Base-by-base conservation (phyloP, 176 grass and related monocot genomes). In the Triticum aestivum region DNA sequence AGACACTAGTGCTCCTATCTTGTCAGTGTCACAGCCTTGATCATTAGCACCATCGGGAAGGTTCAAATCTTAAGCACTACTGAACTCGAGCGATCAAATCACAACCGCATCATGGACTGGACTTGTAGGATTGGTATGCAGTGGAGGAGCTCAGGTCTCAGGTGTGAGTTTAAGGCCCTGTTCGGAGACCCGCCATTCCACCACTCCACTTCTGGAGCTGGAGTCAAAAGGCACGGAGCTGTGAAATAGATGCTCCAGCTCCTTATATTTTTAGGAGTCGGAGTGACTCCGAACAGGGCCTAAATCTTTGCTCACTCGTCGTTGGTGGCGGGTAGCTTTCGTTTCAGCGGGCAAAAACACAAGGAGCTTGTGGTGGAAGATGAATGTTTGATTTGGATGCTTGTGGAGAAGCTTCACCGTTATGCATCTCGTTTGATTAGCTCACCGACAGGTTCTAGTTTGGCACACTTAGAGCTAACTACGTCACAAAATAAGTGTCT, bases 291-390 rank as follows among this genome's bases (percentile, higher is more conserved):
- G 4, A 38, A 38, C 37, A 38, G 37, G 6, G 37, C 37, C 37
- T 38, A 41, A 90, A 86, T 82, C 72, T 78, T 63, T 72, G 72
- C 62, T 39, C 72, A 51, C 61, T 82, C 69, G 84, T 89, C 82
- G 79, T 39, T 32, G 88, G 84, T 86, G 79, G 79, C 23, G 12
- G n/a, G 79, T 90, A 78, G 41, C 71, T 44, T 44, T 44, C 83
- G 71, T 44, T 44, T 44, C 83, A 78, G 38, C 15, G 20, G n/a
- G 26, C 29, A 29, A 63, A 26, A 77, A 47, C 4, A 6, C 20
- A 68, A 45, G 45, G 3, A 44, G 24, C 76, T 85, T 89, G n/a
- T 68, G 20, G 0, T 81, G 6, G 4, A 89, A 85, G 78, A 75
- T 76, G 45, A 58, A 68, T 69, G 26, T 24, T 44, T 27, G 76